Base-by-base conservation (phyloP, 1,139 yeast genomes). In the Candida sanyaensis region DNA sequence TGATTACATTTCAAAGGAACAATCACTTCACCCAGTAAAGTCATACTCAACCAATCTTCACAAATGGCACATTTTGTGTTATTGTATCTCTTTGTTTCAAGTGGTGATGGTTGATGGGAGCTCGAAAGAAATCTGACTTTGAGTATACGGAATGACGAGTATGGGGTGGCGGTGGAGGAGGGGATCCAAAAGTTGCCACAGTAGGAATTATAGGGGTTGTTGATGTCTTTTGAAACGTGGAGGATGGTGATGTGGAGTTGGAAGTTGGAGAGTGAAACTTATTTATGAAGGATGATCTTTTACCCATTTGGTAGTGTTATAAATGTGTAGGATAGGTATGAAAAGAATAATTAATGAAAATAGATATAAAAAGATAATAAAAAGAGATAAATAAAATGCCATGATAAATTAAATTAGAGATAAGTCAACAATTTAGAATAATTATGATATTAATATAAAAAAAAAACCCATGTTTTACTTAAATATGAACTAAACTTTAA, bases 1-100 rank as follows among this genome's bases (percentile, higher is more conserved):
- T 69, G 72, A 10, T 56, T 54, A 47, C 74, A 69, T 5, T 61
- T 55, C 37, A 69, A 55, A 41, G 59, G 62, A 21, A 67, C 47
- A n/a, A 62, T 50, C 12, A 55, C 56, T 40, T 66, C 70, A 7
- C 67, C 69, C 1, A 55, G 56, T 31, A 55, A 39, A 1, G 46
- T 46, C 37, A 52, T 38, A 9, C 47, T 42, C 27, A 69, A 53
- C 3, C 50, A 53, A 26, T 64, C 70, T n/a, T 61, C 55, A 47
- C 74, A 69, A 37, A 68, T 62, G 8, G 70, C 62, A 54, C 74
- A 69, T 40, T 46, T 49, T 7, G 48, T 46, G 26, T 53, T 46
- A 13, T 38, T 43, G 30, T 37, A 38, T 6, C 42, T 43, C 31
- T 49, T 53, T 6, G 49, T 44, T 32, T 47, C 49, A 21, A 43